Base-by-base conservation (phyloP, 352 stramenopile species). In the Phytophthora ohioensis region DNA sequence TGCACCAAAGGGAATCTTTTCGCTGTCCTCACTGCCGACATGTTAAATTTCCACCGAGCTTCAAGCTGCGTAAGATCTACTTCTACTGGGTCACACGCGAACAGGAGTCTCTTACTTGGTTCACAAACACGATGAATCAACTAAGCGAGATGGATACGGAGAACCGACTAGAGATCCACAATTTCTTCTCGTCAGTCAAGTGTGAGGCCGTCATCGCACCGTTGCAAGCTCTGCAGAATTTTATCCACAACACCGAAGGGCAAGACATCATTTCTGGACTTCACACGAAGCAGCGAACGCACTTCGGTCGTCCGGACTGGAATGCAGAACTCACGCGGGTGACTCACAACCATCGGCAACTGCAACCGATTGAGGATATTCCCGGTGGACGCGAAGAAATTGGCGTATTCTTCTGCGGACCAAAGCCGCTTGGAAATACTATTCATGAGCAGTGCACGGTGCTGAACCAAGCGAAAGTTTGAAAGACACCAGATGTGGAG, bases 81-180 rank as follows among this genome's bases (percentile, higher is more conserved):
- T 96, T 95, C 64, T 94, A 92, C 75, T 96, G 90, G 88, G 77
- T 88, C 72, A 91, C 83, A 4, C 80, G 85, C 17, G 84, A 95
- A 52, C 85, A 93, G 46, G 69, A 92, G 42, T 72, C 81, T 17
- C 81, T 94, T 17, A 83, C 71, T 36, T 95, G 88, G 90, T 97
- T 97, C 45, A 81, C 70, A 0, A 83, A 92, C 39, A 91, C 88
- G 3, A 93, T 97, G 84, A 91, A 97, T 73, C 76, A 94, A 53
- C 71, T 95, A 45, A 85, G 76, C 39, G 78, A 82, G 55, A 74
- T 91, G 71, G 88, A 95, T 67, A 84, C 75, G 36, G 87, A 93
- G 51, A 80, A 90, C 48, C 78, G 87, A 4, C 66, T 96, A 7
- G 84, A 94, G 67, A 91, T 94, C 58, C 88, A 94, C 71, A 90